A percentile compares a stretch with the other conserved stretches of the same genome.
Conservation (phyloP, 306 rosid species). For the Cyamopsis tetragonoloba region DNA sequence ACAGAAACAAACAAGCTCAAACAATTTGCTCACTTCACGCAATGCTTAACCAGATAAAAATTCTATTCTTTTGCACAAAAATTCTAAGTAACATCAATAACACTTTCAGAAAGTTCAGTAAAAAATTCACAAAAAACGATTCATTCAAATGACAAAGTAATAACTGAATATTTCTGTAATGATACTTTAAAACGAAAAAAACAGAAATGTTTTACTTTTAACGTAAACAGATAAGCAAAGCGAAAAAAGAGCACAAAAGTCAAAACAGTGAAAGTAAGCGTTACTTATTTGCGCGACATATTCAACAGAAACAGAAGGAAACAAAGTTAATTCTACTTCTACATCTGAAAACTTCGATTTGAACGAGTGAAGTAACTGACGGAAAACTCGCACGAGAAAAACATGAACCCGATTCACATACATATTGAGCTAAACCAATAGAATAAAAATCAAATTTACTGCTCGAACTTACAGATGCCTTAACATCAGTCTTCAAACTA, state of each 20-base stretch:
- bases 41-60: neutral
- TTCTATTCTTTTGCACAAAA: neutral
- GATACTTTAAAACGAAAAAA: neutral
- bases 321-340: neutral
- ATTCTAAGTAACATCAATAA: neutral
- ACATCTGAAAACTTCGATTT: neutral
- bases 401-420: neutral
- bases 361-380: neutral
- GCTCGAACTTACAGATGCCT: too few relatives aligned
- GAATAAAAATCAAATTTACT: too few relatives aligned
- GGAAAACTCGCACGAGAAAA: neutral
- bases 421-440: too few relatives aligned
- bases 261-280: too few relatives aligned
- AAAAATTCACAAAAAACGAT: neutral
- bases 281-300: neutral
- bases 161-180: neutral
- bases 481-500: too few relatives aligned
- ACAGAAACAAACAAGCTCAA: too few relatives aligned
- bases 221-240: neutral
- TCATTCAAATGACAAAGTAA: neutral
- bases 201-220: neutral
- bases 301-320: neutral
- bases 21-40: neutral
- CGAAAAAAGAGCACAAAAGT: neutral
- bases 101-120: neutral